These are phyloP conservation scores for Marchantia paleacea DNA, from an alignment of 225 moss, liverwort and hornwort species.

Conservation along the genomic window DNA sequence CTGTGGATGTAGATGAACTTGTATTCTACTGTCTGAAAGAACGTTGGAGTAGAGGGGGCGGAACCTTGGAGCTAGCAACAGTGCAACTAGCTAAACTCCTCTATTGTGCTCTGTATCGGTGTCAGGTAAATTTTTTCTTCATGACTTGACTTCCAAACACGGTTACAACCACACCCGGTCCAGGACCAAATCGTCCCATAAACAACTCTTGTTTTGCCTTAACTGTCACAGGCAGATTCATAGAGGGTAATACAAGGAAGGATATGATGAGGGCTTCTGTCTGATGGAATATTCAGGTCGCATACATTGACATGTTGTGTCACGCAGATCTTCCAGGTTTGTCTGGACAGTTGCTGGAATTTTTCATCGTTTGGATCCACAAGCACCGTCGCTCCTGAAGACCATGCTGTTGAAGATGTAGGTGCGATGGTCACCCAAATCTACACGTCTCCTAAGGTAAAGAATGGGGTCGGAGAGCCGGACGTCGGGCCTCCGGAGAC, in stretches of 20 bases:
- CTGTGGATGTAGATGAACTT: constrained; percentile 64
- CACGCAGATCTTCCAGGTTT: constrained; percentile 80
- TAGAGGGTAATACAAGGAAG: no score
- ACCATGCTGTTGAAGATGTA: constrained; percentile 8
- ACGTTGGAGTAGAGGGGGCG: constrained; percentile 86
- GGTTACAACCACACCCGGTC: no score
- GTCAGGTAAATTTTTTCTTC: constrained; percentile 48
- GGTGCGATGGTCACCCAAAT: constrained; percentile 3
- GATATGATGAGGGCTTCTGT: no score
- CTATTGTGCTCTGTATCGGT: constrained; percentile 80
- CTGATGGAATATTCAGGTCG: no score
- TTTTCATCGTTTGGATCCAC: constrained; percentile 25
- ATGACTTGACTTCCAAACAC: no score
- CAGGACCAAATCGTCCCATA: no score
- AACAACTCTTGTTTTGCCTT: no score
- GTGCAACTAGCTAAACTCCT: constrained; percentile 90
- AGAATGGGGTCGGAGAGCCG: constrained; percentile 15
- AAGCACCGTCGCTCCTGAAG: constrained; percentile 16
- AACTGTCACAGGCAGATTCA: no score
- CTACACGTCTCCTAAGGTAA: constrained; percentile 29
- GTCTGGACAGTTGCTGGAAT: constrained; percentile 67
- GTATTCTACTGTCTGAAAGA: constrained; percentile 88
- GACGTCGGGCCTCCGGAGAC: constrained; percentile 7
- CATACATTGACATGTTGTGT: background rate
- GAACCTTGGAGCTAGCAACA: constrained; percentile 67